These are phyloP conservation scores for Coffea canephora DNA, from an alignment of 257 asterid species.

Conservation along the genomic window DNA sequence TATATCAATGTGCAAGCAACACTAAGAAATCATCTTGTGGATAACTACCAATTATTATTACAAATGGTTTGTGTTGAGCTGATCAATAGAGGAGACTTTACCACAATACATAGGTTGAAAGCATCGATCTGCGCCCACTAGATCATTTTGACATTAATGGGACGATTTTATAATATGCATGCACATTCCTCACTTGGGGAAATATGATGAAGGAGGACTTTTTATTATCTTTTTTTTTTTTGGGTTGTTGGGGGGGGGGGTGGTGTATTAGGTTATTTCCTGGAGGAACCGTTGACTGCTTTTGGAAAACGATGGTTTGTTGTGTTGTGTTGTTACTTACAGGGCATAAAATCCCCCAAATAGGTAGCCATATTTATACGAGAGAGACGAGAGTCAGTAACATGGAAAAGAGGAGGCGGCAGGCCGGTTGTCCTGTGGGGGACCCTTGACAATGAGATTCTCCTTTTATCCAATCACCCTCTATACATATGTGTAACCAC, in stretches of 20 bases:
- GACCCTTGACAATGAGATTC: conserved; percentile 20
- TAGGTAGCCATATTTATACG: not conserved
- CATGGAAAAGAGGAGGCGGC: conserved; percentile 33
- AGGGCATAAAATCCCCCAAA: not conserved
- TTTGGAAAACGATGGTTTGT: conserved; percentile 25
- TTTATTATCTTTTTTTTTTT: not conserved
- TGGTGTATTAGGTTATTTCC: not conserved
- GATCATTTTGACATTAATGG: not conserved
- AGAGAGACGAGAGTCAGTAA: not conserved
- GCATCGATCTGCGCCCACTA: not conserved
- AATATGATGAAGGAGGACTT: not conserved
- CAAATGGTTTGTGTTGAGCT: not conserved
- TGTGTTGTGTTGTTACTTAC: too few relatives aligned
- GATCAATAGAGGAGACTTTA: not conserved
- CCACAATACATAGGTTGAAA: too few relatives aligned
- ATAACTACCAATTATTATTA: too few relatives aligned
- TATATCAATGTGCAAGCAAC: not conserved
- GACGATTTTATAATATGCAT: not conserved
- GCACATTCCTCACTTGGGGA: not conserved
- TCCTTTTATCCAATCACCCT: conserved; percentile 17
- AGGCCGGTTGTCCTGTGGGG: conserved; percentile 28
- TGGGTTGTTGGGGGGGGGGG: too few relatives aligned
- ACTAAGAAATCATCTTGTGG: not conserved
- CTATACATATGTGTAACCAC: not conserved
- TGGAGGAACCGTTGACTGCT: conserved; percentile 24